Conservation (phyloP, 805 yeast species). For the Blastobotrys mokoenaii region DNA sequence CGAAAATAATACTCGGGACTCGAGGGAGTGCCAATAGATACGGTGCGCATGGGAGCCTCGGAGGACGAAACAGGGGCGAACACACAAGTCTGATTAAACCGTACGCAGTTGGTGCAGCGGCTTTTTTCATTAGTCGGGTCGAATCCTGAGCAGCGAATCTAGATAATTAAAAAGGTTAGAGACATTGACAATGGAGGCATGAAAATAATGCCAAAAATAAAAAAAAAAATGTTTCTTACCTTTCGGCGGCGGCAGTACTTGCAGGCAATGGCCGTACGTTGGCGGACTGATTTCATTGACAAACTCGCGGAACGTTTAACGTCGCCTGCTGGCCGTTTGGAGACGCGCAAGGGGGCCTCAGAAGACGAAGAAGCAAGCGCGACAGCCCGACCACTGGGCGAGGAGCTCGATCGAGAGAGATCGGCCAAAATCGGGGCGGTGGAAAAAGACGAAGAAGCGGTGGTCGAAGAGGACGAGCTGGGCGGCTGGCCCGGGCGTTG, state of each 20-base stretch:
- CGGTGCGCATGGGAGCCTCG: conserved; percentile 14
- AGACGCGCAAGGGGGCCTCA: background rate
- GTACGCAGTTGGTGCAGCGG: conserved; percentile 25
- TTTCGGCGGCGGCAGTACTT: conserved; percentile 5
- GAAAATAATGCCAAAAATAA: too few species aligned
- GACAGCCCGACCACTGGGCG: background rate
- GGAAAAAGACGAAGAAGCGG: too few species aligned
- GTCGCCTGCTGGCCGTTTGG: background rate
- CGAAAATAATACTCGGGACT: background rate
- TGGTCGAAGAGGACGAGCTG: too few species aligned
- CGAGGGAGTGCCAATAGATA: conserved; percentile 3
- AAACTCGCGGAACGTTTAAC: background rate
- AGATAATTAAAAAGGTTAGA: background rate
- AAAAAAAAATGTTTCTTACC: background rate
- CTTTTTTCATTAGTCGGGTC: conserved; percentile 21
- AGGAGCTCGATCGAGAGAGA: background rate
- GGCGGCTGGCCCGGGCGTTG: too few species aligned
- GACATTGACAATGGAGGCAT: too few species aligned
- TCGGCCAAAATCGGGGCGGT: background rate
- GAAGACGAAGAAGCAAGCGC: background rate
- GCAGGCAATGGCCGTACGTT: conserved; percentile 7
- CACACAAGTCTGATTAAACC: conserved; percentile 26
- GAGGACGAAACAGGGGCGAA: conserved; percentile 25
- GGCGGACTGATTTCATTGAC: conserved; percentile 1
- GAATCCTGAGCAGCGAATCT: conserved; percentile 27